Base-by-base conservation (phyloP, 331 rosid species). In the Pyrus hybrid region DNA sequence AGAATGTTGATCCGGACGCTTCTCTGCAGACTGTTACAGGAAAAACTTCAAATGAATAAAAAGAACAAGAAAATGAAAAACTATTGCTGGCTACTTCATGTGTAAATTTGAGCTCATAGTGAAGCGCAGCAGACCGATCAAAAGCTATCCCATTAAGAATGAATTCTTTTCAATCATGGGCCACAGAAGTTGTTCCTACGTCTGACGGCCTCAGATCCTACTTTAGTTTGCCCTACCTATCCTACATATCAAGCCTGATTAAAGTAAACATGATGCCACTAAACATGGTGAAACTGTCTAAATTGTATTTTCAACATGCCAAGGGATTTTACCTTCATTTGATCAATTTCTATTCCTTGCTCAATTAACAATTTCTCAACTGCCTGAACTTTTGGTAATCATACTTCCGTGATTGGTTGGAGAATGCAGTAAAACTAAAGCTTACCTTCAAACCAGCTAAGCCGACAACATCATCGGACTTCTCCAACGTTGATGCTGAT, bases 401-500 rank as follows among this genome's bases (percentile, higher is more conserved):
- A 25, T 62, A 73, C 23, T 61, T 58, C 43, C 54, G 35, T 41
- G 73, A 64, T 51, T 54, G 65, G 69, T 33, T 13, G 35, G 41
- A n/a, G 62, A 71, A 72, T 8, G 62, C 67, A 63, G 35, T 47
- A 67, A 25, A 54, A 49, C 62, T 58, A 57, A 69, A 43, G 67
- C 75, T 78, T 67, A 84, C 85, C 65, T 72, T 78, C 49, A 68
- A 69, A 74, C 41, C 65, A 51, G 67, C 64, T 53, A 71, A 56
- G 4, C 33, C 75, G 28, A 30, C 33, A 60, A 66, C 53, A 63
- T 78, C 77, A 43, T 81, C 74, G 32, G 53, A 33, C 51, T 78
- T 84, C 72, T 62, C 81, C 88, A 78, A 75, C 20, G 81, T 78
- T 30, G 84, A 63, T 68, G 71, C 68, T 73, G 87, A 76, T 68